Base-by-base conservation (phyloP, 257 asterid genomes). In the Asclepias syriaca region DNA sequence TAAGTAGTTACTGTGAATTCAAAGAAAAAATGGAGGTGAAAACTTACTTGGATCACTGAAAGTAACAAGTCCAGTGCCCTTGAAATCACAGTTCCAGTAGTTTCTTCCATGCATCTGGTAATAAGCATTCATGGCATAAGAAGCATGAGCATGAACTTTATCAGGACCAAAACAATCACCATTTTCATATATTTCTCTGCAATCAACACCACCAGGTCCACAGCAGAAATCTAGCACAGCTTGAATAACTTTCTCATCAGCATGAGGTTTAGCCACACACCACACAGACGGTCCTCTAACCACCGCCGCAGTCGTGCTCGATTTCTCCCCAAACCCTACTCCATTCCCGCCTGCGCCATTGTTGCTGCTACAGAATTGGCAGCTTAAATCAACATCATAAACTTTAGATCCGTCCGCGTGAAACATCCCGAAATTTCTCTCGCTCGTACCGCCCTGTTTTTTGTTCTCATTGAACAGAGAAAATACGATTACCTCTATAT, bases 401-500 rank as follows among this genome's bases (percentile, higher is more conserved):
- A 95, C 72, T 63, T 72, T 73, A 40, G 95, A 86, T n/a, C 97
- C 97, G 68, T 92, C 97, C 40, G 90, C 81, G 81, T 86, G 84
- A 66, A 89, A 92, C 84, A 91, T 60, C 22, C 97, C 97, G 51
- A 89, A 89, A 67, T 91, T 89, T 45, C 93, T 89, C 87, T 91
- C 97, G 1, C 95, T 88, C 19, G 90, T 86, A 0, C 90, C 96
- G 0, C 96, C 96, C 3, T 91, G 88, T 79, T 92, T 89, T 75
- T 46, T 70, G 59, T 92, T 82, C 64, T 92, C 97, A 14, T 89
- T 92, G 48, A 92, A 92, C 81, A 92, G 39, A 0, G 97, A 95
- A 34, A 92, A 92, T 8, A 92, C 64, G 48, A 89, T 89, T 9
- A 95, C 95, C 84, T 81, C 86, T n/a, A 79, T 81, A 13, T 66